Evolutionary conservation across 2,329 filamentous ascomycete species (phyloP).

Genomic region (Calycina herbarum): DNA sequence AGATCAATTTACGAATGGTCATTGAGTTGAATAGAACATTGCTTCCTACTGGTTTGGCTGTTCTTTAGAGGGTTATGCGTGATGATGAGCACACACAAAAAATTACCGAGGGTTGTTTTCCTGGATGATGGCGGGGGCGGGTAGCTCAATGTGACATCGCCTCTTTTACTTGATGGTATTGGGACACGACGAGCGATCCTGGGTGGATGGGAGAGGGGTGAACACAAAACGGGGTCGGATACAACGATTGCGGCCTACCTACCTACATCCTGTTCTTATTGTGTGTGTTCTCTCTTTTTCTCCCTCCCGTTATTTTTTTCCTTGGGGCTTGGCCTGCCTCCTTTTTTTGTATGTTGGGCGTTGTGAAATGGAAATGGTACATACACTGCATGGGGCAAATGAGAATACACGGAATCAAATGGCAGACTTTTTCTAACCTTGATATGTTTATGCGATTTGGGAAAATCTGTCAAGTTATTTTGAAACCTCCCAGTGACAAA

Average conservation of each 20-base stretch:
- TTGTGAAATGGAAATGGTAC: slow-evolving; percentile 3
- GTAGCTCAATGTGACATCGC: neutral
- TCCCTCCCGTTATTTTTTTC: neutral
- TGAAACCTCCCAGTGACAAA: no score
- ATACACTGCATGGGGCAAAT: neutral
- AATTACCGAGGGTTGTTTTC: neutral
- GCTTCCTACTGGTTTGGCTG: neutral
- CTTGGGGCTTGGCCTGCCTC: neutral
- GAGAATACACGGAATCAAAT: no score
- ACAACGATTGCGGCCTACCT: neutral
- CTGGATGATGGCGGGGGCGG: neutral
- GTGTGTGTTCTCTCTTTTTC: neutral
- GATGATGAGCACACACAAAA: neutral
- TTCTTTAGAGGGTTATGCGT: neutral
- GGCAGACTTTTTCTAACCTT: no score
- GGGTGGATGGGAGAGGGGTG: neutral
- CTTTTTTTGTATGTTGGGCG: slow-evolving; percentile 2
- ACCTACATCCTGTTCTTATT: neutral
- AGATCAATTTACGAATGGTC: slow-evolving; percentile 6
- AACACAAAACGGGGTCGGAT: neutral
- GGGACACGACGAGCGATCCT: neutral
- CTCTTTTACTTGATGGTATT: neutral
- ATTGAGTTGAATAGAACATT: slow-evolving; percentile 8
- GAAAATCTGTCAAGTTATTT: no score
- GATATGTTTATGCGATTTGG: no score